Evolutionary conservation across 495 filamentous ascomycete genomes (phyloP).

Genomic region (Penicillium angulare): DNA sequence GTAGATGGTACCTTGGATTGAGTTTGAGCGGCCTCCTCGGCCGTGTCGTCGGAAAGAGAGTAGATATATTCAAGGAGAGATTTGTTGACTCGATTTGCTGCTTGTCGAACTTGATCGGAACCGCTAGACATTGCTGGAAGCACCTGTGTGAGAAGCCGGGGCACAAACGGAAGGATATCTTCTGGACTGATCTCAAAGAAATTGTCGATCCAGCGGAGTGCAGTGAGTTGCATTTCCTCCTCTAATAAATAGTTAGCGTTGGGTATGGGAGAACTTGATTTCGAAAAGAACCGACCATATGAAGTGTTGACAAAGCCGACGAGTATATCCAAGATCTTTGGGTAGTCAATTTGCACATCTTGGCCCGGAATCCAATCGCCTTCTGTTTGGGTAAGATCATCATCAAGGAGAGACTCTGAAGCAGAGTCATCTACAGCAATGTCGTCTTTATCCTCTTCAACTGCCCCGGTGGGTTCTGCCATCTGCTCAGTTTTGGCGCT

Average conservation of each 20-base stretch:
- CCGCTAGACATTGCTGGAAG: conserved; percentile 93
- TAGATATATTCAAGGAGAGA: conserved; percentile 90
- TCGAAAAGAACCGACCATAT: conserved; percentile 50
- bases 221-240: conserved; percentile 86
- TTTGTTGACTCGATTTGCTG: conserved; percentile 83
- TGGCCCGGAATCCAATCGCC: conserved; percentile 97
- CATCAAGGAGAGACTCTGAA: conserved; percentile 58
- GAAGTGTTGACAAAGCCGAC: conserved; percentile 86
- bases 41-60: conserved; percentile 76
- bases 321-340: conserved; percentile 87
- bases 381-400: conserved; percentile 64
- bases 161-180: conserved; percentile 94
- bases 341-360: conserved; percentile 92
- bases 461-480: conserved; percentile 14
- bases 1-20: conserved; percentile 36
- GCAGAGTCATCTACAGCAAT: conserved; percentile 56
- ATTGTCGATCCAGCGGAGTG: conserved; percentile 90
- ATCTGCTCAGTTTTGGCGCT: conserved; percentile 47
- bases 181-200: conserved; percentile 98
- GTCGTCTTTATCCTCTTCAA: conserved; percentile 41
- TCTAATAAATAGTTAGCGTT: conserved; percentile 44
- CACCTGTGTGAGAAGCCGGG: conserved; percentile 84
- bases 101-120: conserved; percentile 81
- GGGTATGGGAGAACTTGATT: neutral
- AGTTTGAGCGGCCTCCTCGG: conserved; percentile 38